Evolutionary conservation across 2,329 filamentous ascomycete genomes (phyloP).

Genomic region (Colletotrichum phormii): DNA sequence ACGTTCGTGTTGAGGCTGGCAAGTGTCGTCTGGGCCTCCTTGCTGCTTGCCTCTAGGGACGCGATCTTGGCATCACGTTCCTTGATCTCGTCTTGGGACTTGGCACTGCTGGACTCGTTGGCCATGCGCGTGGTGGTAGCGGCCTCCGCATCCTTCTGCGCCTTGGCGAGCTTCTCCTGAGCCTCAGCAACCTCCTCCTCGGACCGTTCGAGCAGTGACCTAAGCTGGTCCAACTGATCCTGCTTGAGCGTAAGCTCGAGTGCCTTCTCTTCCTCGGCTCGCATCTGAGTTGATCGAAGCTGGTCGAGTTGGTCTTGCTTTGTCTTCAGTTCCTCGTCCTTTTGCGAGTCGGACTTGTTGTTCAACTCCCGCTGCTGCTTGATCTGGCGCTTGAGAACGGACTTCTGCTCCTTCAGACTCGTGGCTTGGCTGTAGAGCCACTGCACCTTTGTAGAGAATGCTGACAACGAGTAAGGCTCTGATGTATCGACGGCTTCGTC

Average conservation of each 20-base stretch:
- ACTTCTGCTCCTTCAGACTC: constrained; percentile 86
- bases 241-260: constrained; percentile 68
- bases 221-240: constrained; percentile 59
- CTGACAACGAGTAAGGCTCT: constrained; percentile 77
- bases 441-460: constrained; percentile 83
- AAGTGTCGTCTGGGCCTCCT: constrained; percentile 49
- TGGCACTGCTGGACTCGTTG: constrained; percentile 36
- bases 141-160: constrained; percentile 60
- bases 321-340: constrained; percentile 72
- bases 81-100: constrained; percentile 49
- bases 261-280: constrained; percentile 62
- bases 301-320: constrained; percentile 68
- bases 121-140: constrained; percentile 40
- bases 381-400: constrained; percentile 89
- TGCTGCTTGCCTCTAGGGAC: constrained; percentile 53
- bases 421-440: constrained; percentile 83
- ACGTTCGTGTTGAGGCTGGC: constrained; percentile 46
- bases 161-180: constrained; percentile 62
- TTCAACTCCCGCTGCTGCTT: constrained; percentile 96
- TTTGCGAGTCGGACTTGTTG: constrained; percentile 82
- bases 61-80: constrained; percentile 53
- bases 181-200: constrained; percentile 52
- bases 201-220: constrained; percentile 47
- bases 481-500: constrained; percentile 69
- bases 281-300: constrained; percentile 39